Evolutionary conservation across 1,284 basidiomycete species (phyloP).

Genomic region (Porogramme epimiltina): DNA sequence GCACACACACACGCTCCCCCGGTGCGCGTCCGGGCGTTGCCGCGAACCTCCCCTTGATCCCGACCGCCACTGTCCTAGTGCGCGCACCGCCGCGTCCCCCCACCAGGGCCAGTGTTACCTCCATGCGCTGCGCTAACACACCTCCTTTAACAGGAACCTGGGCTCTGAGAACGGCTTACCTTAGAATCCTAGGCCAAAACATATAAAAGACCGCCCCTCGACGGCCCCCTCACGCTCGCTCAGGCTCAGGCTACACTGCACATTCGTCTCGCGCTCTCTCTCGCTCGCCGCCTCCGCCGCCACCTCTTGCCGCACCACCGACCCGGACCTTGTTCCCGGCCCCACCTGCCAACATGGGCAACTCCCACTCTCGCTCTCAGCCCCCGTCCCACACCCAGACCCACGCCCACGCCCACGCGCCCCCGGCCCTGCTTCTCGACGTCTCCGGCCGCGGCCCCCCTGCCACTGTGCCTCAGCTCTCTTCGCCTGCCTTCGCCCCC

Average conservation of each 20-base stretch:
- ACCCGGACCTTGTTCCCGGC: background rate
- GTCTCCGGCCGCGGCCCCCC: background rate
- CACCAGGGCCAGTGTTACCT: conserved; percentile 20
- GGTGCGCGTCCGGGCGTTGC: conserved; percentile 1
- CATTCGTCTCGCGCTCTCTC: conserved; percentile 36
- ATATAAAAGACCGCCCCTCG: conserved; percentile 23
- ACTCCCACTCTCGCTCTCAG: conserved; percentile 28
- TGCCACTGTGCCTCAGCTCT: too few species aligned
- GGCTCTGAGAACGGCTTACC: conserved; percentile 23
- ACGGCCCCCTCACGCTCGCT: conserved; percentile 8
- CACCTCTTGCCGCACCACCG: background rate
- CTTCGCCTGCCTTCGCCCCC: too few species aligned
- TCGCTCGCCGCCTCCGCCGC: conserved; percentile 2
- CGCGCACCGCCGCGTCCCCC: conserved; percentile 21
- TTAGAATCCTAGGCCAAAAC: conserved; percentile 18
- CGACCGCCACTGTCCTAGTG: conserved; percentile 22
- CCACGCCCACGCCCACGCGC: too few species aligned
- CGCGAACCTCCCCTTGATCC: conserved; percentile 18
- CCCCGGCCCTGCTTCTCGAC: too few species aligned
- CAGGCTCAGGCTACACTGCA: background rate
- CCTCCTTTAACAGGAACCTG: conserved; percentile 19
- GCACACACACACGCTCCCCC: too few species aligned
- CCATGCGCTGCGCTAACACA: conserved; percentile 26
- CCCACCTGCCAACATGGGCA: conserved; percentile 28
- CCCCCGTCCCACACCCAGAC: conserved; percentile 2